Conservation (phyloP, 148 eudicot species). For the Agrostemma githago region DNA sequence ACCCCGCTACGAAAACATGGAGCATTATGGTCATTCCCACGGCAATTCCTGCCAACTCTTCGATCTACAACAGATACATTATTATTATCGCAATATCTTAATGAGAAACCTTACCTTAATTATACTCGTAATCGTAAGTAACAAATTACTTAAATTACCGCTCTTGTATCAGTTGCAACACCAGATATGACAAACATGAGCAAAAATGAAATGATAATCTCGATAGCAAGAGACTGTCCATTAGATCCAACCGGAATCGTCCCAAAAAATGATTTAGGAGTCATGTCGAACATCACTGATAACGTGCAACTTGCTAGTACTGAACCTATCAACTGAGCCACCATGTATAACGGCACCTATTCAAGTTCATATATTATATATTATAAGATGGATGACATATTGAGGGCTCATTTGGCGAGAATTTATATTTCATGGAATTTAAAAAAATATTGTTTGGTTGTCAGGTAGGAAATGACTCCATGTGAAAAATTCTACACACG, state of each 20-base stretch:
- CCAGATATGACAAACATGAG: constrained; percentile 80
- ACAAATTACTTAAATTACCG: constrained; percentile 36
- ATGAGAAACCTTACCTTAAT: too few relatives aligned
- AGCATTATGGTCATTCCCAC: constrained; percentile 76
- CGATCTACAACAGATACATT: constrained; percentile 35
- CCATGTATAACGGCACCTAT: constrained; percentile 66
- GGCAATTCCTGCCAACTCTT: constrained; percentile 57
- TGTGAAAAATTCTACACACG: too few relatives aligned
- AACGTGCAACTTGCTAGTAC: constrained; percentile 64
- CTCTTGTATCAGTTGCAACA: constrained; percentile 59
- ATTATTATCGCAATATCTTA: not conserved
- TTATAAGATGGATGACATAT: too few relatives aligned
- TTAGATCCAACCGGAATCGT: constrained; percentile 63
- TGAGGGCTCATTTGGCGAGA: too few relatives aligned
- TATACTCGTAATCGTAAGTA: too few relatives aligned
- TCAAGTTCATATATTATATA: too few relatives aligned
- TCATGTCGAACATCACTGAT: constrained; percentile 48
- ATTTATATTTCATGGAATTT: too few relatives aligned
- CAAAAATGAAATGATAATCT: constrained; percentile 66
- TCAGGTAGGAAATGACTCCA: too few relatives aligned
- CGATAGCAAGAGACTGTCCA: constrained; percentile 55
- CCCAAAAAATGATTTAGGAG: constrained; percentile 54
- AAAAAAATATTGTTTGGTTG: too few relatives aligned
- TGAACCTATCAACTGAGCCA: constrained; percentile 61
- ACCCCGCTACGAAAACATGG: constrained; percentile 76